A percentile compares a stretch with the other conserved stretches of the same genome.
Conservation (phyloP, 768 basidiomycete species). For the Psilocybe tampanensis region DNA sequence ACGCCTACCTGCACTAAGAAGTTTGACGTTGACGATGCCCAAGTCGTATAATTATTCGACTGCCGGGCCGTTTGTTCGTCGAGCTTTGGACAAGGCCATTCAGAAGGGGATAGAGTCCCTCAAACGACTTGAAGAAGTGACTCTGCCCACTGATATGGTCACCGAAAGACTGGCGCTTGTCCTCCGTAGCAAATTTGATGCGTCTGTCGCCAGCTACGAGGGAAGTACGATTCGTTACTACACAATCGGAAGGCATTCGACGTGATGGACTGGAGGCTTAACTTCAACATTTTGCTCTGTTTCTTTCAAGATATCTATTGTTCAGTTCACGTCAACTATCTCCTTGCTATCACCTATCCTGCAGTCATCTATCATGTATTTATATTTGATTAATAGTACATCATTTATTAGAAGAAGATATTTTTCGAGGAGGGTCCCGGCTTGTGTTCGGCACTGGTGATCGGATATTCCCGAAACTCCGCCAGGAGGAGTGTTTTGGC, state of each 20-base stretch:
- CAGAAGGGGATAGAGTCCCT: neutral
- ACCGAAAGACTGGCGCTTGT: neutral
- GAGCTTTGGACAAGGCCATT: neutral
- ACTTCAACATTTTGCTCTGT: too few species aligned
- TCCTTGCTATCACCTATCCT: too few species aligned
- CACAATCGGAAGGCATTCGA: too few species aligned
- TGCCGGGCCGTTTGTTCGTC: neutral
- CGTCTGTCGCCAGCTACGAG: neutral
- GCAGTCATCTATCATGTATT: too few species aligned
- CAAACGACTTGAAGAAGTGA: neutral
- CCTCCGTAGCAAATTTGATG: neutral
- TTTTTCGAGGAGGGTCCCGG: neutral
- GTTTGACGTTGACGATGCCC: neutral
- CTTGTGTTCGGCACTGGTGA: neutral
- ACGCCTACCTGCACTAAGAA: neutral
- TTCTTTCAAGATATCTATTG: too few species aligned
- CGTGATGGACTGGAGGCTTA: too few species aligned
- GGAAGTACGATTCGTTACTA: neutral
- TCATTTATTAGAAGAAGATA: too few species aligned
- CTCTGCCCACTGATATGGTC: neutral
- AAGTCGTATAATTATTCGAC: neutral
- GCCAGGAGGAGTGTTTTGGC: neutral
- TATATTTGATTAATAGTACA: too few species aligned
- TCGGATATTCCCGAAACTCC: neutral
- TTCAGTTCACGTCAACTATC: too few species aligned